Conservation (phyloP, 208 protist species). For the Leishmania gerbilli region DNA sequence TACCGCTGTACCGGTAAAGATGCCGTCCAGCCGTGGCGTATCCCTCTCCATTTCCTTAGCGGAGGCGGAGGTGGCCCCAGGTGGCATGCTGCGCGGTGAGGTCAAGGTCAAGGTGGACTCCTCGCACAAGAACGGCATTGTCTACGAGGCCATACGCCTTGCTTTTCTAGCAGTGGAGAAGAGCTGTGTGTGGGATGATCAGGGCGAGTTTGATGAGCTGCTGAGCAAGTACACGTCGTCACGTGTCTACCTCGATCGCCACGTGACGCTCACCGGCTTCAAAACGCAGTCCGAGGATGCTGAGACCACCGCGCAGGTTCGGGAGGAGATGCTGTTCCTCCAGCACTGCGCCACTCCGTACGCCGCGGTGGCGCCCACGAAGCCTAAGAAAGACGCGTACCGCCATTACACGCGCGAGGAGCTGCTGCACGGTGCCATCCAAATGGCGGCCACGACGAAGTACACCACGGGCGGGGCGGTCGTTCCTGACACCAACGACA, state of each 20-base stretch:
- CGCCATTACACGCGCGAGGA: constrained; percentile 25
- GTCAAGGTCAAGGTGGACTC: constrained; percentile 38
- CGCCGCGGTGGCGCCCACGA: constrained; percentile 35
- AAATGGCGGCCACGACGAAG: constrained; percentile 19
- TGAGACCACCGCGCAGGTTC: constrained; percentile 46
- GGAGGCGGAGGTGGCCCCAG: constrained; percentile 26
- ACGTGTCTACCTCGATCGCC: constrained; percentile 57
- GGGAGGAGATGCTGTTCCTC: constrained; percentile 50
- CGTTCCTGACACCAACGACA: not conserved
- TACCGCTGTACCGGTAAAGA: constrained; percentile 1
- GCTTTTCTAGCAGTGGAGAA: constrained; percentile 45
- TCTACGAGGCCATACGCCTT: constrained; percentile 43
- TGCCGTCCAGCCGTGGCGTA: constrained; percentile 31
- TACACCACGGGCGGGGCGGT: constrained; percentile 14
- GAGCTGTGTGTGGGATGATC: constrained; percentile 58
- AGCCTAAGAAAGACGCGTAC: constrained; percentile 35
- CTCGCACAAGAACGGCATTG: constrained; percentile 25
- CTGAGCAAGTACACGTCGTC: constrained; percentile 56
- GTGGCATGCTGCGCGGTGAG: constrained; percentile 34
- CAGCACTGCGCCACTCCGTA: constrained; percentile 61
- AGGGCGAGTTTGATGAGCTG: constrained; percentile 60
- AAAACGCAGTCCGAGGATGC: constrained; percentile 40
- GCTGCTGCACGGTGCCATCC: constrained; percentile 17
- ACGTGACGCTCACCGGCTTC: constrained; percentile 54
- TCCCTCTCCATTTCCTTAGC: constrained; percentile 20